A percentile compares a stretch with the other conserved stretches of the same genome.
Evolutionary conservation across 257 asterid genomes (phyloP).

Genomic region (Forsythia suspensa): DNA sequence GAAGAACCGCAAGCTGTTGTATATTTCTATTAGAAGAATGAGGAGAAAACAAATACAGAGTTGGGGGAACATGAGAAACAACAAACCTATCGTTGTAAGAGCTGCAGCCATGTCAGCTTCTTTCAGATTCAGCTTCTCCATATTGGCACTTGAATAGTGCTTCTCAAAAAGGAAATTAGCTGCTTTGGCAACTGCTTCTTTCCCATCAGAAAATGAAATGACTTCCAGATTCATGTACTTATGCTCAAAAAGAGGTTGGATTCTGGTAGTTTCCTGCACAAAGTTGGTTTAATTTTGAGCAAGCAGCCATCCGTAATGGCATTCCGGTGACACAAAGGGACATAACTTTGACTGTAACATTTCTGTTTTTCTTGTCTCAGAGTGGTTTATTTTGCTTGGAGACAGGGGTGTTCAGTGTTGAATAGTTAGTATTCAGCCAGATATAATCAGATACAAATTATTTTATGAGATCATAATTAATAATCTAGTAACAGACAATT

Average conservation of each 20-base stretch:
- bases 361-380: neutral
- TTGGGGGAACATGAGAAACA: conserved; percentile 18
- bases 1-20: conserved; percentile 1
- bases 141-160: conserved; percentile 36
- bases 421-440: neutral
- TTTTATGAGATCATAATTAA: conserved; percentile 5
- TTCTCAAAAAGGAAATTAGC: conserved; percentile 69
- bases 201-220: conserved; percentile 71
- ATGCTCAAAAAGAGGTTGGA: conserved; percentile 35
- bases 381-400: neutral
- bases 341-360: neutral
- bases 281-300: conserved; percentile 15
- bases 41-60: neutral
- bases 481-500: conserved; percentile 1
- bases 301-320: conserved; percentile 21
- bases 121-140: conserved; percentile 51
- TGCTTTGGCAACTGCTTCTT: conserved; percentile 82
- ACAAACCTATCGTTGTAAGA: conserved; percentile 63
- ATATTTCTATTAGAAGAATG: conserved; percentile 4
- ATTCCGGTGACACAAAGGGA: conserved; percentile 2
- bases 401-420: neutral
- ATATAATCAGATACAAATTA: neutral
- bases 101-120: conserved; percentile 77
- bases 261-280: conserved; percentile 38
- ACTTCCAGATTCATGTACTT: conserved; percentile 61